phyloP scores from a whole-genome alignment of 2,329 filamentous ascomycete genomes.

The Diplodia mutila region DNA sequence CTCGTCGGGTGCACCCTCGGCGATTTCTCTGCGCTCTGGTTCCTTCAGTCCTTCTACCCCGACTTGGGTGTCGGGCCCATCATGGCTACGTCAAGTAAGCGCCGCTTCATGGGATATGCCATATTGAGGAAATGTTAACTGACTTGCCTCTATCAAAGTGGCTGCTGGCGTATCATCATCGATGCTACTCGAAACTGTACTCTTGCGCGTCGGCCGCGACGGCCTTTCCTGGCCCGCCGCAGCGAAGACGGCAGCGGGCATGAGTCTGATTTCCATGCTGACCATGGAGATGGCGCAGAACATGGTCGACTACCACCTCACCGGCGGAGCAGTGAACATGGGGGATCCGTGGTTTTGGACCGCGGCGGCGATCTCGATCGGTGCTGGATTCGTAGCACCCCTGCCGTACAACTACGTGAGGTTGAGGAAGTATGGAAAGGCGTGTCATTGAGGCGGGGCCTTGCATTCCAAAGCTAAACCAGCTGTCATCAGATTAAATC shows the following conservation, averaged over 20 bases:
- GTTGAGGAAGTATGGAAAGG: conserved; percentile 54
- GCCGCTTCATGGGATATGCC: not conserved
- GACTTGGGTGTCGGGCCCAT: conserved; percentile 53
- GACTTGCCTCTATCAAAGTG: conserved; percentile 45
- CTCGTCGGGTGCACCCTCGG: conserved; percentile 59
- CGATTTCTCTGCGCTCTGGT: conserved; percentile 62
- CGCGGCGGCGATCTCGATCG: conserved; percentile 52
- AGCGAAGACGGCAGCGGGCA: conserved; percentile 58
- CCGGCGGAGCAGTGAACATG: conserved; percentile 55
- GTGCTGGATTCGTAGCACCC: conserved; percentile 54
- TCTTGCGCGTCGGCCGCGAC: conserved; percentile 56
- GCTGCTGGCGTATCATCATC: conserved; percentile 57
- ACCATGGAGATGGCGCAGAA: conserved; percentile 63
- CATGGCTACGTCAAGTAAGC: conserved; percentile 55
- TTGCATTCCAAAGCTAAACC: not conserved
- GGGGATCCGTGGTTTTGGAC: conserved; percentile 56
- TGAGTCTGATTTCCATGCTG: conserved; percentile 64
- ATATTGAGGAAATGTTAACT: not conserved
- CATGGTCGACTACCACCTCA: conserved; percentile 59
- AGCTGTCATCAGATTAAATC: not conserved
- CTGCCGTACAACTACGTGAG: conserved; percentile 59
- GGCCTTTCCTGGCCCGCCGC: conserved; percentile 53
- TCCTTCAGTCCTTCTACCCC: conserved; percentile 54
- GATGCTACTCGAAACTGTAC: conserved; percentile 56
- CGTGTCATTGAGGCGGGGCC: conserved; percentile 46